Percentiles rank a stretch among this genome's conserved stretches.
Conservation (phyloP, 176 grass and related monocot species). For the Oryza meridionalis region DNA sequence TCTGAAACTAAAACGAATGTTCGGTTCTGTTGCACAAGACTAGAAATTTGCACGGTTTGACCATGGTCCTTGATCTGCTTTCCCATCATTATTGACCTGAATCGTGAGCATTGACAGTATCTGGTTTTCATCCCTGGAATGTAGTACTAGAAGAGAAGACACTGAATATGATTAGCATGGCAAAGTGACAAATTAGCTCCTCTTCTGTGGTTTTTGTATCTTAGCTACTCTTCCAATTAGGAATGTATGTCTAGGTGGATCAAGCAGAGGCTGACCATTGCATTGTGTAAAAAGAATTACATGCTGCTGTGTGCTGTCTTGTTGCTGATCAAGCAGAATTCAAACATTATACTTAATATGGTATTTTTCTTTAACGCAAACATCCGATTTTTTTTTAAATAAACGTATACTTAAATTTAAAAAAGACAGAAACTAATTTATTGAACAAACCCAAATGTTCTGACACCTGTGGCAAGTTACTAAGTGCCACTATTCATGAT, state of each 20-base stretch:
- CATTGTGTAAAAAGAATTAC: no score
- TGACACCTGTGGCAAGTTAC: no score
- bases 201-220: not conserved
- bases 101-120: not conserved
- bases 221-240: not conserved
- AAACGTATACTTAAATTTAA: no score
- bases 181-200: not conserved
- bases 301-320: no score
- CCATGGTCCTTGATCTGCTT: conserved; percentile 7
- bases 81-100: conserved; percentile 29
- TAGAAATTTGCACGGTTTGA: conserved; percentile 1
- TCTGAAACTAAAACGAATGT: not conserved
- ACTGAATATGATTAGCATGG: not conserved
- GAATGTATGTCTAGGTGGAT: not conserved
- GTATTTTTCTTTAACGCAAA: no score
- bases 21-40: not conserved
- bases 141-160: not conserved
- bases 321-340: not conserved
- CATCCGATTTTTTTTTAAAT: not conserved
- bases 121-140: not conserved
- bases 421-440: no score
- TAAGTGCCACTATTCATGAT: not conserved
- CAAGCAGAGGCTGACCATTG: no score
- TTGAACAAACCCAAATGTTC: no score
- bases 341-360: no score